Conservation (phyloP, 73 alveolate genomes). For the Symbiodinium pilosum region DNA sequence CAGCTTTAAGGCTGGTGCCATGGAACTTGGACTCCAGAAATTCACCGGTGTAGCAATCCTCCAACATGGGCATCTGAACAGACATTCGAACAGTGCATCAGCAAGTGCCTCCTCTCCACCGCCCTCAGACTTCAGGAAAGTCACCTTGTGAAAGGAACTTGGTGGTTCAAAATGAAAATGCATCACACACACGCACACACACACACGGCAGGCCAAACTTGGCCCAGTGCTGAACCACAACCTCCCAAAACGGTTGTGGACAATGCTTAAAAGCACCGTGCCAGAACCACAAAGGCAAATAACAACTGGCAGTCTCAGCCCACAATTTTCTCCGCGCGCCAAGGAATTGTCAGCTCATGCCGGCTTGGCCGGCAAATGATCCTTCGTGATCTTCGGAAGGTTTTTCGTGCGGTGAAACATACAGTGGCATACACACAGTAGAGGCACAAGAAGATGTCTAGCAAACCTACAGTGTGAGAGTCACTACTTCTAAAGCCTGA, state of each 20-base stretch:
- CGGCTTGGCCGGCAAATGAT: neutral
- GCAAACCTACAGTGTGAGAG: neutral
- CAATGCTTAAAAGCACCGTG: too few species aligned
- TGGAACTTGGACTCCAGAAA: neutral
- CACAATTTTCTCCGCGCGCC: neutral
- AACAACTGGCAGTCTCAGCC: too few species aligned
- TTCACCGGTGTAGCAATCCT: neutral
- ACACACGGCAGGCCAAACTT: neutral
- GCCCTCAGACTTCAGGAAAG: neutral
- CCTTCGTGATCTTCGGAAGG: conserved; percentile 18
- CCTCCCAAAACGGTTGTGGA: neutral
- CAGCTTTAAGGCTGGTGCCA: neutral
- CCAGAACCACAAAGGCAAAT: too few species aligned
- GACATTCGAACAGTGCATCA: neutral
- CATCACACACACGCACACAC: neutral
- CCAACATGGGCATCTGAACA: neutral
- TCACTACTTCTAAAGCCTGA: neutral
- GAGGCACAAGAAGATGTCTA: neutral
- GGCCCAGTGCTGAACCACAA: neutral
- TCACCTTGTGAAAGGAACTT: neutral
- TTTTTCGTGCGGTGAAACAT: neutral
- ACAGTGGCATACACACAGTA: neutral
- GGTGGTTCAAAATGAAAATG: too few species aligned
- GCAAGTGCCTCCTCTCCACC: neutral
- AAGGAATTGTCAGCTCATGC: neutral